A percentile compares a stretch with the other conserved stretches of the same genome.
These are phyloP conservation scores for Benincasa hispida DNA, from an alignment of 306 rosid genomes.

Conservation along the genomic window DNA sequence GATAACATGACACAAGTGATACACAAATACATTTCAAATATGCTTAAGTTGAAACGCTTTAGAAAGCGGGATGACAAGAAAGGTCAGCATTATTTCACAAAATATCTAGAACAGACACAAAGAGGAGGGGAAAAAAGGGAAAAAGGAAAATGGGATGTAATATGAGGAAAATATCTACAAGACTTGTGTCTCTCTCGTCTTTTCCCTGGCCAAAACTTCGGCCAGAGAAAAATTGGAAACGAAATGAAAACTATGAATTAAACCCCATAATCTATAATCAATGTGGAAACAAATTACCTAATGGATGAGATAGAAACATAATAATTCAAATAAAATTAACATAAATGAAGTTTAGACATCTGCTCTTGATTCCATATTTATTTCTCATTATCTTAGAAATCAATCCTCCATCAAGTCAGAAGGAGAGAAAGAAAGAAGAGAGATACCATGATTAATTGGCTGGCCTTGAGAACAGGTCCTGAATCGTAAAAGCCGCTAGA, in stretches of 20 bases:
- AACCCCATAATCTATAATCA: neutral
- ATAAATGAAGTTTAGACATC: neutral
- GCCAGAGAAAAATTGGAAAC: neutral
- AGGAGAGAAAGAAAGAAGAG: neutral
- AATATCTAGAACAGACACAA: neutral
- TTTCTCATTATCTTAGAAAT: neutral
- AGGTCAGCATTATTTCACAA: neutral
- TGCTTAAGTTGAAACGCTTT: neutral
- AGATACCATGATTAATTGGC: neutral
- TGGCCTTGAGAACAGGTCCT: neutral
- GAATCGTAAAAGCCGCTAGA: neutral
- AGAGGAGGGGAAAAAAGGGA: neutral
- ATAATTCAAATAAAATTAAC: neutral
- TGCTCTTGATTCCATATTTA: too few species aligned
- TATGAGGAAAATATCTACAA: neutral
- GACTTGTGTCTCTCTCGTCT: neutral
- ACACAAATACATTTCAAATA: neutral
- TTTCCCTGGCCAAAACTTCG: neutral
- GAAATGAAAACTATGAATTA: neutral
- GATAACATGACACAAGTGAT: neutral
- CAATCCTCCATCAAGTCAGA: neutral
- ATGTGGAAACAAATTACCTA: neutral
- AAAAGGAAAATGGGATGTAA: neutral
- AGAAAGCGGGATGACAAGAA: neutral
- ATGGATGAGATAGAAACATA: neutral